Percentiles rank a stretch among this genome's conserved stretches.
Evolutionary conservation across 2,329 filamentous ascomycete species (phyloP).

Genomic region (Cylindrodendrum hubeiense): DNA sequence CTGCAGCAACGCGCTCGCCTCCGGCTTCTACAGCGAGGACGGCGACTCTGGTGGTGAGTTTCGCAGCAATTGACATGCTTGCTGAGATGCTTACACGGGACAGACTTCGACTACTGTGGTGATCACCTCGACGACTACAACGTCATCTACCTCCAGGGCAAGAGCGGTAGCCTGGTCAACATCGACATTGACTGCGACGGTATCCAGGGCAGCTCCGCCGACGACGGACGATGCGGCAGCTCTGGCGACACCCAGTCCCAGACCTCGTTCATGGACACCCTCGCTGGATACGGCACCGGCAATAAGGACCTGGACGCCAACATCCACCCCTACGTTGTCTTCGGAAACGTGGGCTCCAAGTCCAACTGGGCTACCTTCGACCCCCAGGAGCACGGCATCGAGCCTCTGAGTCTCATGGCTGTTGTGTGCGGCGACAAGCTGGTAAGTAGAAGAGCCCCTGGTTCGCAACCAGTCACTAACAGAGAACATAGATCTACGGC

Average conservation of each 20-base stretch:
- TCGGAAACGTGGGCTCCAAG: conserved; percentile 59
- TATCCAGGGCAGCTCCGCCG: conserved; percentile 52
- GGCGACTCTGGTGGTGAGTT: conserved; percentile 51
- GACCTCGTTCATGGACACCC: conserved; percentile 60
- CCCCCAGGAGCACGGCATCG: conserved; percentile 56
- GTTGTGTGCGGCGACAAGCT: conserved; percentile 65
- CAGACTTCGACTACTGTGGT: conserved; percentile 59
- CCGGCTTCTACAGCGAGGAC: conserved; percentile 55
- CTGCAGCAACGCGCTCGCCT: conserved; percentile 54
- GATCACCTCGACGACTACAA: conserved; percentile 55
- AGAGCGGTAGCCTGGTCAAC: conserved; percentile 57
- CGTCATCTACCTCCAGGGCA: conserved; percentile 63
- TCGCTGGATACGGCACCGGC: conserved; percentile 53
- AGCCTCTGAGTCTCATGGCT: conserved; percentile 66
- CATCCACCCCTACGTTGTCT: conserved; percentile 65
- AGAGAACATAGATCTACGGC: conserved; percentile 61
- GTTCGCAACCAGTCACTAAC: background rate
- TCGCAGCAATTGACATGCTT: background rate
- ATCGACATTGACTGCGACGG: conserved; percentile 73
- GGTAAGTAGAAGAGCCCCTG: conserved; percentile 39
- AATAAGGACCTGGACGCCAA: conserved; percentile 62
- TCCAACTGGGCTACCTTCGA: conserved; percentile 53
- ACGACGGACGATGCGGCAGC: conserved; percentile 59
- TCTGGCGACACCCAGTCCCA: conserved; percentile 58
- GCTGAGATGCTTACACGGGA: background rate